Conservation (phyloP, 208 protist genomes). For the Wallacemonas sp. region DNA sequence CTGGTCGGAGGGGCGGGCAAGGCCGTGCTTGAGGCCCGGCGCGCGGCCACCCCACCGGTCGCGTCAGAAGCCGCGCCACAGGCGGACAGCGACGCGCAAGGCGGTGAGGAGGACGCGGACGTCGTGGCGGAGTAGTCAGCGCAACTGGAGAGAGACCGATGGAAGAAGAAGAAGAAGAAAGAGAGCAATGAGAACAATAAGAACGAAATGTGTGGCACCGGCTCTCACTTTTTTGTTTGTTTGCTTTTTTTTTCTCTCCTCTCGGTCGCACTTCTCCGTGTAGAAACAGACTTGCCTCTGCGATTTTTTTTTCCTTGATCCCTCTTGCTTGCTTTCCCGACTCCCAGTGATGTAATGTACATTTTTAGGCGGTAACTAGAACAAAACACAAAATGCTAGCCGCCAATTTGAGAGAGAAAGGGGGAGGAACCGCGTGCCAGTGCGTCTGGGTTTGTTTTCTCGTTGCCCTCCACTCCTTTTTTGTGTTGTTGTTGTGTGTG, state of each 20-base stretch:
- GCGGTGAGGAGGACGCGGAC: background rate
- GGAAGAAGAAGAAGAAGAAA: constrained; percentile 5
- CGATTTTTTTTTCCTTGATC: too few relatives aligned
- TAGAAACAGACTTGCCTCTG: too few relatives aligned
- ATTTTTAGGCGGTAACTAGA: too few relatives aligned
- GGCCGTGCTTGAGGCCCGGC: constrained; percentile 28
- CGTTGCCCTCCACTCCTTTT: too few relatives aligned
- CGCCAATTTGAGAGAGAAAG: too few relatives aligned
- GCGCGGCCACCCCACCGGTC: background rate
- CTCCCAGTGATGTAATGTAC: constrained; percentile 12
- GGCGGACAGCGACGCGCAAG: background rate
- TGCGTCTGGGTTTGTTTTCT: too few relatives aligned
- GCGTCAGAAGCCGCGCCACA: too few relatives aligned
- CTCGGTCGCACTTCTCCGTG: constrained; percentile 19
- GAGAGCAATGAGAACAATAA: constrained; percentile 11
- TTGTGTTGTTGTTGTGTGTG: too few relatives aligned
- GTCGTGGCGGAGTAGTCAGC: background rate
- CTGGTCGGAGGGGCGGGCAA: constrained; percentile 26
- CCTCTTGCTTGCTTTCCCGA: constrained; percentile 19
- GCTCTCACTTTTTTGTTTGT: background rate
- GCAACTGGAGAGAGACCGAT: too few relatives aligned
- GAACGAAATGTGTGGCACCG: background rate
- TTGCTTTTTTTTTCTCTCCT: constrained; percentile 16
- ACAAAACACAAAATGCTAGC: too few relatives aligned
- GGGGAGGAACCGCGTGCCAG: too few relatives aligned